Base-by-base conservation (phyloP, 805 yeast species). In the Metschnikowia santaceciliae region DNA sequence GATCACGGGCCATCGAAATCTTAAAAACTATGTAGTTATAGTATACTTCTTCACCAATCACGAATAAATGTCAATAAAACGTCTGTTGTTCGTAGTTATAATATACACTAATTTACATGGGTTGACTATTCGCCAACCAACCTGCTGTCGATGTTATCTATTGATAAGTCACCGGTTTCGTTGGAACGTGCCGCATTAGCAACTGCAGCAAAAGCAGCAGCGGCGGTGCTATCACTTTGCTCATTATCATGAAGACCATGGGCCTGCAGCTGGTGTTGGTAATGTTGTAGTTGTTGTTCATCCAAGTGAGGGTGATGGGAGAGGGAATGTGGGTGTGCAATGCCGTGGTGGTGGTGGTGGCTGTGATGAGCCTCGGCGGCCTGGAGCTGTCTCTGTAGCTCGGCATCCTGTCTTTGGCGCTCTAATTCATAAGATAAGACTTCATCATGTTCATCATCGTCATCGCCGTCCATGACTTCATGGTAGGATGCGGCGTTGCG, bases 131-230 rank as follows among this genome's bases (percentile, higher is more conserved):
- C 77, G 15, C 77, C 77, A 15, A 73, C 78, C 54, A 74, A 64
- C 38, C 78, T 63, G 54, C 74, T 69, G 55, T 74, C 78, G 50
- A 74, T 73, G 57, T 73, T 73, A 47, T 72, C 77, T 67, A 74
- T 74, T 15, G 74, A 65, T 50, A 74, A 63, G 40, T 69, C 74
- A 34, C 62, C 62, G 36, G 58, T 61, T 40, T 62, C 66, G 37
- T 59, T 58, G n/a, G 59, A 63, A 46, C 63, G 62, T 6, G 67
- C 60, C 5, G 70, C 71, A 51, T 62, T 64, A 15, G 72, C 71
- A 17, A 67, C 73, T 3, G 76, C 74, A 11, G 76, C 77, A 48
- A 69, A 70, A 2, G 75, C 75, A 19, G 74, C 75, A 1, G 75
- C 77, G 5, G 73, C 58, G 2, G 60, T 54, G 37, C 32, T 49